phyloP scores from a whole-genome alignment of 2,329 filamentous ascomycete genomes.

The Colletotrichum lupini region DNA sequence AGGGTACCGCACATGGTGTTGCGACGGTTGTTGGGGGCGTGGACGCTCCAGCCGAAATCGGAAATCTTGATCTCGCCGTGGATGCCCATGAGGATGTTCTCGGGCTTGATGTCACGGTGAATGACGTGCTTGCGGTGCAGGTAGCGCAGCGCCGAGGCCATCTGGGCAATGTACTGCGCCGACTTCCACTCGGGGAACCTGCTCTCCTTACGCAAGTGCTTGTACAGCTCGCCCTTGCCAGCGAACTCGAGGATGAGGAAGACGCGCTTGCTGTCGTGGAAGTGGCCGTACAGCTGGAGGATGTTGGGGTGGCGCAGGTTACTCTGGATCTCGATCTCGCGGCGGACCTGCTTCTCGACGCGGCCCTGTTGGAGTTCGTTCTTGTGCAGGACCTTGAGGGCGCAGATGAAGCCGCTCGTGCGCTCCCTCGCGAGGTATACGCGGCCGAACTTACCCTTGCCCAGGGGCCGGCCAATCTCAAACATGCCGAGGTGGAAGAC shows the following conservation, averaged over 20 bases:
- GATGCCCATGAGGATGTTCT: constrained; percentile 95
- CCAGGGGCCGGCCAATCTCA: constrained; percentile 87
- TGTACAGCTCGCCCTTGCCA: constrained; percentile 87
- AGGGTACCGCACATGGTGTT: constrained; percentile 97
- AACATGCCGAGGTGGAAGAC: constrained; percentile 93
- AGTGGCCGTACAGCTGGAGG: constrained; percentile 85
- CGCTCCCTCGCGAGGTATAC: constrained; percentile 88
- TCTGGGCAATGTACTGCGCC: constrained; percentile 88
- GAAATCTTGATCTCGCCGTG: constrained; percentile 99
- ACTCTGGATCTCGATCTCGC: constrained; percentile 91
- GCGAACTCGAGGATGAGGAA: constrained; percentile 91
- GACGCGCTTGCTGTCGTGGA: constrained; percentile 88
- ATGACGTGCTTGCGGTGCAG: constrained; percentile 98
- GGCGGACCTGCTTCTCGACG: constrained; percentile 87
- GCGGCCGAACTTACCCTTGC: constrained; percentile 88
- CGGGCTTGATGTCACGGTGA: constrained; percentile 96
- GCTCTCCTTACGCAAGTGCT: constrained; percentile 82
- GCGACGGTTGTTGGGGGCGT: constrained; percentile 92
- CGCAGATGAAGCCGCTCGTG: constrained; percentile 83
- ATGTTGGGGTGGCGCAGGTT: constrained; percentile 90
- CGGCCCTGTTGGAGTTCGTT: constrained; percentile 80
- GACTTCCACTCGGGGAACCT: constrained; percentile 89
- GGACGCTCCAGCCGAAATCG: constrained; percentile 98
- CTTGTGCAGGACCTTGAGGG: constrained; percentile 88
- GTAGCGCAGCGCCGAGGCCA: constrained; percentile 90